Conservation (phyloP, 176 grass and related monocot species). For the Ampelocalamus luodianensis region DNA sequence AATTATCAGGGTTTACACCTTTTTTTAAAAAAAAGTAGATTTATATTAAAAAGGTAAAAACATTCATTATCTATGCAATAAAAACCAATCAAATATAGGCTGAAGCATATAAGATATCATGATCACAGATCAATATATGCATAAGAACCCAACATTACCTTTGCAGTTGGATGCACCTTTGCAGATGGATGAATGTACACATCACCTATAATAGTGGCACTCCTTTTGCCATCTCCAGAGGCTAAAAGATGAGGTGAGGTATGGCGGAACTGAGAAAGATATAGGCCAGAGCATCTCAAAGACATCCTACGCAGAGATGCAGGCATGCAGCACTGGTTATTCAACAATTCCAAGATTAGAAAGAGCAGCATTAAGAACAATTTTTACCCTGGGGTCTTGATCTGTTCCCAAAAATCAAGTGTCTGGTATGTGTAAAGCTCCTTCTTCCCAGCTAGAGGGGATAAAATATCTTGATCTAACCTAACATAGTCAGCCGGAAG, state of each 20-base stretch:
- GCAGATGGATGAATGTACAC: slow-evolving; percentile 98
- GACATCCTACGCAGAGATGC: slow-evolving; percentile 90
- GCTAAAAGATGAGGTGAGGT: slow-evolving; percentile 87
- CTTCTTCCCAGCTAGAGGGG: slow-evolving; percentile 96
- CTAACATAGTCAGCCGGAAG: slow-evolving; percentile 93
- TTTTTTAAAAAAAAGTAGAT: background rate
- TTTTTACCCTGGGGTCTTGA: slow-evolving; percentile 94
- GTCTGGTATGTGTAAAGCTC: slow-evolving; percentile 94
- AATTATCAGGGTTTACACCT: slow-evolving; percentile 16
- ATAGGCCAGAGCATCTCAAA: slow-evolving; percentile 91
- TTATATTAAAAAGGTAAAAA: background rate
- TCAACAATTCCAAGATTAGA: slow-evolving; percentile 18
- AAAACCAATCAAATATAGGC: background rate
- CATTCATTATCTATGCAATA: slow-evolving; percentile 26
- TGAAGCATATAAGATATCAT: slow-evolving; percentile 2
- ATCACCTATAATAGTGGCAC: slow-evolving; percentile 80
- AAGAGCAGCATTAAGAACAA: slow-evolving; percentile 14
- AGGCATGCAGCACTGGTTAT: slow-evolving; percentile 26
- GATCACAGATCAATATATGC: slow-evolving; percentile 26
- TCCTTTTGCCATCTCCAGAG: slow-evolving; percentile 73
- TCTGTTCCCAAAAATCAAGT: slow-evolving; percentile 98
- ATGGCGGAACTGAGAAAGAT: slow-evolving; percentile 78
- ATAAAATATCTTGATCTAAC: slow-evolving; percentile 99
- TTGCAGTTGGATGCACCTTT: slow-evolving; percentile 96
- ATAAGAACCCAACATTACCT: slow-evolving; percentile 56